Evolutionary conservation across 805 yeast species (phyloP).

Genomic region (Cyberlindnera maritima): DNA sequence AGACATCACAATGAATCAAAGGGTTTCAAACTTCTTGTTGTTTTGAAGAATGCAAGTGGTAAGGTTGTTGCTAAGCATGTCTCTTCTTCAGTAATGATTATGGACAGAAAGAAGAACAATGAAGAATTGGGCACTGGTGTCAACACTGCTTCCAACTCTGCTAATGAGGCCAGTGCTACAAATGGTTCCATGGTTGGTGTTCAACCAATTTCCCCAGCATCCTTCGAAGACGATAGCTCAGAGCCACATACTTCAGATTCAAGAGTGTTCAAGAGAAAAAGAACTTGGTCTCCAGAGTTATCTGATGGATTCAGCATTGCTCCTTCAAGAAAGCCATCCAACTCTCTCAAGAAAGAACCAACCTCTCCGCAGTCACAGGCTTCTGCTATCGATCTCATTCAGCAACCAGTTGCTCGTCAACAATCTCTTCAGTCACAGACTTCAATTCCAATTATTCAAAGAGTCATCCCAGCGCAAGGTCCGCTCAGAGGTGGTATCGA

Average conservation of each 20-base stretch:
- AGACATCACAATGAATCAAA: conserved; percentile 88
- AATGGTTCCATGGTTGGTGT: background rate
- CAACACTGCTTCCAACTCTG: conserved; percentile 21
- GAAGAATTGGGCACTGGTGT: conserved; percentile 20
- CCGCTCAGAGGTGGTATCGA: conserved; percentile 96
- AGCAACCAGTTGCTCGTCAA: conserved; percentile 4
- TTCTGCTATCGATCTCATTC: conserved; percentile 6
- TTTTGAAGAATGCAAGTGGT: conserved; percentile 59
- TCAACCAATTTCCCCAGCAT: conserved; percentile 55
- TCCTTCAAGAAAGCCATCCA: conserved; percentile 35
- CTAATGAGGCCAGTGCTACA: conserved; percentile 15
- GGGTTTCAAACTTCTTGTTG: conserved; percentile 76
- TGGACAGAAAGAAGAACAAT: conserved; percentile 74
- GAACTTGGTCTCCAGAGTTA: conserved; percentile 34
- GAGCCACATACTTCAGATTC: conserved; percentile 42
- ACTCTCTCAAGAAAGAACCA: conserved; percentile 37
- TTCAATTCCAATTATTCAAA: conserved; percentile 46
- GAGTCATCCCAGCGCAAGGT: conserved; percentile 94
- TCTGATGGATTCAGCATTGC: conserved; percentile 38
- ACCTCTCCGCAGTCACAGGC: conserved; percentile 37
- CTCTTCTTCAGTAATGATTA: conserved; percentile 79
- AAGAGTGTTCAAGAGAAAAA: conserved; percentile 48
- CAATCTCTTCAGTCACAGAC: conserved; percentile 1
- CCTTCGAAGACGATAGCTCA: conserved; percentile 58
- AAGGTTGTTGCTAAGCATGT: conserved; percentile 68